phyloP scores from a whole-genome alignment of 129 eudicot genomes.

The Arctium minus region DNA sequence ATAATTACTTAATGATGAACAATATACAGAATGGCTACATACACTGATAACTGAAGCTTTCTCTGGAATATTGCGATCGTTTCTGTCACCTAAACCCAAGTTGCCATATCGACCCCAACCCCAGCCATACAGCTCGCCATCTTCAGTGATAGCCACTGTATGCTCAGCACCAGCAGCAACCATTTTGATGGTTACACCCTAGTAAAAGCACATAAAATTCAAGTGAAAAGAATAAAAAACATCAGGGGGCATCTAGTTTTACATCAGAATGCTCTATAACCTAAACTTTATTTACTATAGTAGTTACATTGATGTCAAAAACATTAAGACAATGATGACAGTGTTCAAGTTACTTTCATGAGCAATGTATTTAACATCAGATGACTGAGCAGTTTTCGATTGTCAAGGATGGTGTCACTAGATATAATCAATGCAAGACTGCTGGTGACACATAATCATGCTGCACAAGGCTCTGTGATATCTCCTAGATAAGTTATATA shows the following conservation, averaged over 20 bases:
- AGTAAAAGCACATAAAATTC: conserved; percentile 17
- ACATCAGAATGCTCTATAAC: background rate
- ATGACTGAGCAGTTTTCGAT: background rate
- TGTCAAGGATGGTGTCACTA: background rate
- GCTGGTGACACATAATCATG: background rate
- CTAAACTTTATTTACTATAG: background rate
- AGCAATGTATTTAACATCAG: background rate
- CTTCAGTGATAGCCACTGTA: conserved; percentile 95
- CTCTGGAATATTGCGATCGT: conserved; percentile 77
- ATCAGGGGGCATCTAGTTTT: background rate
- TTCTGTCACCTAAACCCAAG: conserved; percentile 95
- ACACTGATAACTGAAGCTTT: conserved; percentile 68
- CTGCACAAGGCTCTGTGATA: background rate
- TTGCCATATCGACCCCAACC: conserved; percentile 99
- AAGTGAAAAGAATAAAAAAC: background rate
- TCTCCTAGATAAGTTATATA: background rate
- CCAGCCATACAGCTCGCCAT: conserved; percentile 95
- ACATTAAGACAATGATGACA: background rate
- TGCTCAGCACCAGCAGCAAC: conserved; percentile 99
- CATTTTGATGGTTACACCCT: conserved; percentile 93
- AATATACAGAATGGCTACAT: conserved; percentile 18
- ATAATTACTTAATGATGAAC: background rate
- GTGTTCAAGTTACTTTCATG: background rate
- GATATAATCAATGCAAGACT: background rate
- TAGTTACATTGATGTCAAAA: background rate